These are phyloP conservation scores for Penicillium parvum DNA, from an alignment of 495 filamentous ascomycete genomes.

Conservation along the genomic window DNA sequence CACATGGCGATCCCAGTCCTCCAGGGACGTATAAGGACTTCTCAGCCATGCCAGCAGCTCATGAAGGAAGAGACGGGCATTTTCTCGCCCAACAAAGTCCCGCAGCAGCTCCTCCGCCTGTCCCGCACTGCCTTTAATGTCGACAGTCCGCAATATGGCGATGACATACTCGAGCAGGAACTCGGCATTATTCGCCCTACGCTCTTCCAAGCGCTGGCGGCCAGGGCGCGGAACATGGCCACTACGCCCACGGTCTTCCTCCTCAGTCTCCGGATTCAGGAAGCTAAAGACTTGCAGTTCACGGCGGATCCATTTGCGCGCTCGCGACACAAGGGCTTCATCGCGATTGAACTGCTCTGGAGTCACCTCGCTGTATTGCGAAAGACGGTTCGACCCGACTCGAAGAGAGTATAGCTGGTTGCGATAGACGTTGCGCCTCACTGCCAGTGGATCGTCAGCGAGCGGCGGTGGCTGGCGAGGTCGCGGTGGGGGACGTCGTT, in stretches of 20 bases:
- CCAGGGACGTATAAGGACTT: constrained; percentile 65
- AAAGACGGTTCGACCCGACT: constrained; percentile 78
- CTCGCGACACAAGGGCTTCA: constrained; percentile 68
- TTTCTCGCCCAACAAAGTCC: constrained; percentile 76
- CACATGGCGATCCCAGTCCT: constrained; percentile 77
- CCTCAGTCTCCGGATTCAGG: constrained; percentile 44
- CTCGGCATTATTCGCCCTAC: constrained; percentile 71
- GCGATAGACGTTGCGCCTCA: constrained; percentile 71
- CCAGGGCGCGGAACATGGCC: constrained; percentile 29
- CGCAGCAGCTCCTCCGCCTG: constrained; percentile 85
- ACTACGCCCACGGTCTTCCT: constrained; percentile 11
- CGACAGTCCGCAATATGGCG: constrained; percentile 82
- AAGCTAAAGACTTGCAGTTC: constrained; percentile 87
- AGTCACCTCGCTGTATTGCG: constrained; percentile 71
- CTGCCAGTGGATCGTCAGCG: constrained; percentile 57
- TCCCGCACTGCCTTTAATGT: constrained; percentile 79
- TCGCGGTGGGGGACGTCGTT: constrained; percentile 23
- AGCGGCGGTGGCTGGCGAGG: constrained; percentile 23
- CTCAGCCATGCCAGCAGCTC: constrained; percentile 77
- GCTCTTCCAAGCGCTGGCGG: constrained; percentile 34
- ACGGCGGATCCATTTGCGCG: constrained; percentile 81
- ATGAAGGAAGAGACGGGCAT: constrained; percentile 78
- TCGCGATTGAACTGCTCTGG: constrained; percentile 60
- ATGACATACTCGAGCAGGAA: constrained; percentile 88
- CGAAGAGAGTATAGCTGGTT: constrained; percentile 75